Base-by-base conservation (phyloP, 768 basidiomycete genomes). In the Leccinum rimulosum region DNA sequence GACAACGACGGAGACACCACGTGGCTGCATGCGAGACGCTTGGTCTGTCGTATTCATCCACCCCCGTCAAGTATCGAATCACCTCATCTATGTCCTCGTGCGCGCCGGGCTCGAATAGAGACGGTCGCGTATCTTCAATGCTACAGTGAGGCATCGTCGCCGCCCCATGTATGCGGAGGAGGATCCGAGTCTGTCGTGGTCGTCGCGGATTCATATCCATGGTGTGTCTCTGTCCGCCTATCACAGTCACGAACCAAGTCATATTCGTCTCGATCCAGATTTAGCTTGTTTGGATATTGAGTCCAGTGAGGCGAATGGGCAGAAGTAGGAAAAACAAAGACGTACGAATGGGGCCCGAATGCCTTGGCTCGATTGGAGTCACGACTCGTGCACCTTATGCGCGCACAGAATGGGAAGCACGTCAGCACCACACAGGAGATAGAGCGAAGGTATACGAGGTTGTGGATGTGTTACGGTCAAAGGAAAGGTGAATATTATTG, bases 181-280 rank as follows among this genome's bases (percentile, higher is more conserved):
- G 67, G 68, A 58, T 69, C 68, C 4, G 68, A 70, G 58, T 69
- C 66, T 6, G 68, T 69, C 1, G 69, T 69, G 1, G 68, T 70
- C 19, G 68, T 69, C 9, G 68, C 58, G 5, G 61, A 69, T 36
- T 69, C 69, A 15, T 70, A 69, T 17, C 59, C 68, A 38, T 68
- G 64, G 45, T 69, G 66, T 1, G 56, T 63, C 60, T 69, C 68
- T 0, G 57, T 57, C 28, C 68, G 66, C 50, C 57, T 63, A 3
- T 68, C 25, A 25, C 36, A 35, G n/a, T 67, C 67, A 17, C 22
- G 61, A 17, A 50, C 57, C 15, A 12, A 8, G 11, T 25, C 50
- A 27, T 22, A 22, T 52, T 58, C 25, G 50, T 58, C 58, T 38
- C 14, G 56, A 50, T 36, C 58, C 35, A 60, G 31, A n/a, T 31